These are phyloP conservation scores for Penicillium glabrum DNA, from an alignment of 2,329 filamentous ascomycete species.

Conservation along the genomic window DNA sequence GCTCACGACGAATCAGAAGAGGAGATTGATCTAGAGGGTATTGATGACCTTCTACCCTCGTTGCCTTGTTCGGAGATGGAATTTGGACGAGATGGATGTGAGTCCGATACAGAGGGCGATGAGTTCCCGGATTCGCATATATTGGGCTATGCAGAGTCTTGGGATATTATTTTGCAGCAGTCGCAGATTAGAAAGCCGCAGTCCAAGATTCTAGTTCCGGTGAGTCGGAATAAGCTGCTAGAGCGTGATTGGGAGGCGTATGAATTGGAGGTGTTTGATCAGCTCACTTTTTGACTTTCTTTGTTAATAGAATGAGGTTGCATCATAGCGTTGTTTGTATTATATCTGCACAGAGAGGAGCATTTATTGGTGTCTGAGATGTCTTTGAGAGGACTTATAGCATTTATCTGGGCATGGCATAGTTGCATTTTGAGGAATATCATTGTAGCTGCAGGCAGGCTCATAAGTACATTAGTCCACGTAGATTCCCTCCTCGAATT, in stretches of 20 bases:
- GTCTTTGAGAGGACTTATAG: background rate
- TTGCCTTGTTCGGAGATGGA: background rate
- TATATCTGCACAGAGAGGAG: background rate
- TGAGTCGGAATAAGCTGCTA: background rate
- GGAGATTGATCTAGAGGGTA: background rate
- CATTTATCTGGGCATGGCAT: background rate
- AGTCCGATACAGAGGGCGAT: background rate
- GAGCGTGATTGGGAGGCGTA: background rate
- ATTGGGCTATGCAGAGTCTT: background rate
- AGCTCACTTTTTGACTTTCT: background rate
- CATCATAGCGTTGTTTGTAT: background rate
- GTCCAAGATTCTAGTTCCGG: background rate
- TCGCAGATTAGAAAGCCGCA: background rate
- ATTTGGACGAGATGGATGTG: background rate
- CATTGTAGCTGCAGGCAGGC: background rate
- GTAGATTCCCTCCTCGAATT: constrained; percentile 71
- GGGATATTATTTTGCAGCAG: background rate
- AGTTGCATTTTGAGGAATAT: background rate
- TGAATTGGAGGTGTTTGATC: background rate
- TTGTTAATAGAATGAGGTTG: background rate
- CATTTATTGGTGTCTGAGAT: background rate
- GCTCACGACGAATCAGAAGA: background rate
- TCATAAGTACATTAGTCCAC: constrained; percentile 1
- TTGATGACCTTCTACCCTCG: background rate
- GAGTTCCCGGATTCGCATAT: background rate